Evolutionary conservation across 306 rosid genomes (phyloP), one percentile per base, ranked within the genome.

Genomic region (Trifolium subterraneum): DNA sequence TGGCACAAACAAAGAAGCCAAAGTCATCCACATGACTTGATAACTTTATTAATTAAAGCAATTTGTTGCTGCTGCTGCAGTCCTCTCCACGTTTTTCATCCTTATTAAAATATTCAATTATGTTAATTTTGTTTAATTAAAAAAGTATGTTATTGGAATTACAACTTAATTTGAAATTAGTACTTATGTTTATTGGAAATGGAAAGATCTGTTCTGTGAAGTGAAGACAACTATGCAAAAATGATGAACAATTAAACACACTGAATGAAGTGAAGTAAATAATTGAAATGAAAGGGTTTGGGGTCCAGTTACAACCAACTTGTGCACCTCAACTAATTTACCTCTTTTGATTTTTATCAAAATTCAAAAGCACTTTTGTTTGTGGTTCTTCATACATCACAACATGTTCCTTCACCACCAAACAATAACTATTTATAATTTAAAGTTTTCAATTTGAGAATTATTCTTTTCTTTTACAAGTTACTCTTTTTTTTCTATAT

Each of bases 11-110:
- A 54, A 56, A 67, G 68, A 77, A 20, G 70, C 68, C 81, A 61
- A 77, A 69, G 15, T 38, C 7, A 22, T 5, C 51, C 76, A 77
- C 71, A 73, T 69, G 76, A 69, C 52, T 42, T 14, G 36, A 31
- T 58, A 23, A 58, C 80, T 76, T 77, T 77, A 33, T 58, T 77
- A 29, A 29, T 29, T 68, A 77, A 77, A 68, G 74, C 31, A 45
- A 68, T 33, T 10, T 7, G 4, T n/a, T 73, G 35, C 27, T 31
- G 11, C 48, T 61, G 2, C 18, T 25, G 42, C 31, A 0, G 0
- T 67, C 55, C 22, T 42, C 60, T 50, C 29, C 45, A 48, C 27
- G 11, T 68, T 68, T 68, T 51, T 33, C 36, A 65, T 70, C 29
- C 22, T 58, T 8, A 25, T 72, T 44, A 7, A 42, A 41, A 41